A percentile compares a stretch with the other conserved stretches of the same genome.
Conservation (phyloP, 1,284 basidiomycete species). For the Boletus mariae region DNA sequence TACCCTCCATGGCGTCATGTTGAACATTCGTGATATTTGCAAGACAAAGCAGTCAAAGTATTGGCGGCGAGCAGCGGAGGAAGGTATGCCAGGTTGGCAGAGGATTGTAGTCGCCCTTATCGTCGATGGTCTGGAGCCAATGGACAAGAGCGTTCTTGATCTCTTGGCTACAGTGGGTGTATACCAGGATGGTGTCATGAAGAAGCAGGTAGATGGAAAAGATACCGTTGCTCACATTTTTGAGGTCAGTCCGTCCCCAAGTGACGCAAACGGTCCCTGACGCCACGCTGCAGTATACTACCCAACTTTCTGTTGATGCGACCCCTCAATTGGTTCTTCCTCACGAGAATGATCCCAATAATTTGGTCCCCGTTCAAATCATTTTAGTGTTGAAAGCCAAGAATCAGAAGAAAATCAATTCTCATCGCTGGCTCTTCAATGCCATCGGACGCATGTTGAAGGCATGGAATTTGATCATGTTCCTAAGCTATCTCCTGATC, state of each 20-base stretch:
- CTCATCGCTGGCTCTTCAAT: slow-evolving; percentile 97
- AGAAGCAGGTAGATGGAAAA: slow-evolving; percentile 89
- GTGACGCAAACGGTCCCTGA: slow-evolving; percentile 5
- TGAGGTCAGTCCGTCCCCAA: slow-evolving; percentile 51
- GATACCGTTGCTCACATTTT: slow-evolving; percentile 91
- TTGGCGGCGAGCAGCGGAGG: slow-evolving; percentile 82
- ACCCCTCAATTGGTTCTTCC: slow-evolving; percentile 89
- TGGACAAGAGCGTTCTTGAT: slow-evolving; percentile 94
- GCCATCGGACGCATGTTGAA: slow-evolving; percentile 85
- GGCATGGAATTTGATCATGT: slow-evolving; percentile 34
- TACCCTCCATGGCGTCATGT: slow-evolving; percentile 93
- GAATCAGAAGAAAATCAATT: slow-evolving; percentile 98
- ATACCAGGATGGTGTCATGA: slow-evolving; percentile 95
- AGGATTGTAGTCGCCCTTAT: slow-evolving; percentile 89
- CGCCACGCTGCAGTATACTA: slow-evolving; percentile 64
- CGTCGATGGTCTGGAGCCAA: slow-evolving; percentile 91
- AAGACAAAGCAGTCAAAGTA: slow-evolving; percentile 95
- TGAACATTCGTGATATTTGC: slow-evolving; percentile 98
- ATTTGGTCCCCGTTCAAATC: slow-evolving; percentile 93
- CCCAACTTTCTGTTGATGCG: slow-evolving; percentile 87
- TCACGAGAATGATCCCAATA: slow-evolving; percentile 83
- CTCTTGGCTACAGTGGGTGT: slow-evolving; percentile 84
- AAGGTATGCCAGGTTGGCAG: slow-evolving; percentile 89
- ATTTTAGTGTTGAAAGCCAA: slow-evolving; percentile 95
- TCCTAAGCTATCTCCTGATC: background rate